A percentile compares a stretch with the other conserved stretches of the same genome.
These are phyloP conservation scores for Casaregolazyma lundiana DNA, from an alignment of 1,139 yeast genomes.

Conservation along the genomic window DNA sequence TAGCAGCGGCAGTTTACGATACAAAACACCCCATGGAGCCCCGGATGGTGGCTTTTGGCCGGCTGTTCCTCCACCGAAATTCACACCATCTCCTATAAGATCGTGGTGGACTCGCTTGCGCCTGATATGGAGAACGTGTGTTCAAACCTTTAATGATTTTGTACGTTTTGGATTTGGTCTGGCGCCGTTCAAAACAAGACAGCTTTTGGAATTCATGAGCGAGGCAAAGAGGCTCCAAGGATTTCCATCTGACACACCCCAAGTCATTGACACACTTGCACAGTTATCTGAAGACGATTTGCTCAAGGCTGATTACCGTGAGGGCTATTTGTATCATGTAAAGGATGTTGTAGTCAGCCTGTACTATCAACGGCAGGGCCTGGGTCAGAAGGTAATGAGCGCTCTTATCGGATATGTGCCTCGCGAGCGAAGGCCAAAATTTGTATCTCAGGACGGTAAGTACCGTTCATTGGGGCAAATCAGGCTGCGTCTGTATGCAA, in stretches of 20 bases:
- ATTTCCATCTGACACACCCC: slow-evolving; percentile 1
- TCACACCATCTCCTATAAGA: neutral
- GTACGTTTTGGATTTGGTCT: slow-evolving; percentile 1
- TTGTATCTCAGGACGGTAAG: slow-evolving; percentile 6
- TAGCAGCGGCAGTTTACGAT: slow-evolving; percentile 2
- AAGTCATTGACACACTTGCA: slow-evolving; percentile 3
- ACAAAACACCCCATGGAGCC: slow-evolving; percentile 2
- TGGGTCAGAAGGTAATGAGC: neutral
- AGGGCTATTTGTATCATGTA: neutral
- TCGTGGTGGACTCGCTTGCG: neutral
- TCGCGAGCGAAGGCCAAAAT: neutral
- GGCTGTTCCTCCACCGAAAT: neutral
- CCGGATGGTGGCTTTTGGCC: slow-evolving; percentile 3
- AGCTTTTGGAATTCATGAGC: neutral
- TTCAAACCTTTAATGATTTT: neutral
- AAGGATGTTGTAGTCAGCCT: slow-evolving; percentile 2
- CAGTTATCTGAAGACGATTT: neutral
- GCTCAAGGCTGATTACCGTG: neutral
- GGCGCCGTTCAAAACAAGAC: neutral
- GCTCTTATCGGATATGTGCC: neutral
- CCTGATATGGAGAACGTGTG: neutral
- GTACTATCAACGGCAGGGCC: slow-evolving; percentile 2
- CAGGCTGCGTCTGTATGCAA: slow-evolving; percentile 1
- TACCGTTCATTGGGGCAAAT: slow-evolving; percentile 1
- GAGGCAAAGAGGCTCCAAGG: neutral